Base-by-base conservation (phyloP, 2,329 filamentous ascomycete species). In the Esteya vermicola region DNA sequence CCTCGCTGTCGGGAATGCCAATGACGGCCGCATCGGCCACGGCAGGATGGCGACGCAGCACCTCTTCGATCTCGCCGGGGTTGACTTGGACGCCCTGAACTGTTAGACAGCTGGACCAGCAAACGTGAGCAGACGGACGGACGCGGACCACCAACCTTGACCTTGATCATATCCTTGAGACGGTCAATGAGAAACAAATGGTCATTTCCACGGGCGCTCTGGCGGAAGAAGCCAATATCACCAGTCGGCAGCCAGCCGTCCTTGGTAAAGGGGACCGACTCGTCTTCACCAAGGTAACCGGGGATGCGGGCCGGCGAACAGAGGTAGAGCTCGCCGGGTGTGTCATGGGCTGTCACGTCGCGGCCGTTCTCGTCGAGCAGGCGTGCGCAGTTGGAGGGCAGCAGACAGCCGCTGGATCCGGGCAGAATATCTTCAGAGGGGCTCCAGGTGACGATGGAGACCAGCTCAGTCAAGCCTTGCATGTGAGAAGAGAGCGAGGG, bases 21-120 rank as follows among this genome's bases (percentile, higher is more conserved):
- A 72, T 67, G 1, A 65, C 68, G 4, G 69, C 72, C 6, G 67
- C 68, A 48, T 85, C 80, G 32, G 66, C 64, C 21, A 85, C 63
- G 18, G 53, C 58, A 6, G 55, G 54, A 27, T 61, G 56, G 36
- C 67, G 61, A 6, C 67, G 52, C 26, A 68, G 51, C 9, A 67
- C 42, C 2, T 53, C 62, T 49, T 68, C 64, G 9, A 68, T 54
- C 48, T 68, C 71, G 1, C 70, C 69, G 1, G 71, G 71, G 2
- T 70, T 69, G 6, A 75, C 71, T 47, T 75, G 71, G 45, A 66
- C 63, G 5, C 68, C 71, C 57, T 83, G 33, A 21, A 23, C 10
- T n/a, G n/a, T n/a, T n/a, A n/a, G n/a, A n/a, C n/a, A n/a, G n/a
- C n/a, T n/a, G n/a, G n/a, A n/a, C n/a, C n/a, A n/a, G n/a, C n/a